Conservation (phyloP, 768 basidiomycete species). For the Cyclocybe cylindracea region DNA sequence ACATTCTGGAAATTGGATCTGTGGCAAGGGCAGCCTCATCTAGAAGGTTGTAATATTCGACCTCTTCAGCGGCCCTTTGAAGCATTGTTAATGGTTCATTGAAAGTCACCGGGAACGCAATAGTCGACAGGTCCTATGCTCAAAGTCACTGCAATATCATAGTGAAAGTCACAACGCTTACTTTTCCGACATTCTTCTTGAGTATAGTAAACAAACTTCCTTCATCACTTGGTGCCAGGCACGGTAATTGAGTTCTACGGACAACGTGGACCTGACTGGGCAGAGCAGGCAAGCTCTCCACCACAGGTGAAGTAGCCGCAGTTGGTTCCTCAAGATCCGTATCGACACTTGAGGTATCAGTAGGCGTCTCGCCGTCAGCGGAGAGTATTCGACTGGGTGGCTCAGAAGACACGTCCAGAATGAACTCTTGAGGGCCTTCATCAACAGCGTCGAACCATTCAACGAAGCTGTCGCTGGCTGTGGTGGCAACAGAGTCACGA, state of each 20-base stretch:
- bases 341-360: slow-evolving; percentile 53
- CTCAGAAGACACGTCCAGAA: slow-evolving; percentile 48
- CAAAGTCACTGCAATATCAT: slow-evolving; percentile 1
- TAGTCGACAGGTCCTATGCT: slow-evolving; percentile 74
- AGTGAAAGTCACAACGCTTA: slow-evolving; percentile 24
- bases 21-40: slow-evolving; percentile 57
- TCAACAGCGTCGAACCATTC: slow-evolving; percentile 84
- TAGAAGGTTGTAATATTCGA: slow-evolving; percentile 77
- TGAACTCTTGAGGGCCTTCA: slow-evolving; percentile 71
- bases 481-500: slow-evolving; percentile 49
- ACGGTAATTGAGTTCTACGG: slow-evolving; percentile 61
- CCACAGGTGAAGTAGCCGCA: slow-evolving; percentile 2
- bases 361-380: slow-evolving; percentile 39
- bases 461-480: slow-evolving; percentile 48
- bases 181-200: slow-evolving; percentile 90
- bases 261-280: slow-evolving; percentile 28
- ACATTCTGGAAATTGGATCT: slow-evolving; percentile 69
- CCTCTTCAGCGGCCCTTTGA: slow-evolving; percentile 80
- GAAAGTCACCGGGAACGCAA: slow-evolving; percentile 86
- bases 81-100: slow-evolving; percentile 86
- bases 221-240: slow-evolving; percentile 66
- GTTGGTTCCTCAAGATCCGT: slow-evolving; percentile 49
- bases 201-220: slow-evolving; percentile 81
- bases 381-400: slow-evolving; percentile 39
- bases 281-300: slow-evolving; percentile 13